Percentiles rank a stretch among this genome's conserved stretches.
These are phyloP conservation scores for Boletus edulis DNA, from an alignment of 768 basidiomycete species.

Conservation along the genomic window DNA sequence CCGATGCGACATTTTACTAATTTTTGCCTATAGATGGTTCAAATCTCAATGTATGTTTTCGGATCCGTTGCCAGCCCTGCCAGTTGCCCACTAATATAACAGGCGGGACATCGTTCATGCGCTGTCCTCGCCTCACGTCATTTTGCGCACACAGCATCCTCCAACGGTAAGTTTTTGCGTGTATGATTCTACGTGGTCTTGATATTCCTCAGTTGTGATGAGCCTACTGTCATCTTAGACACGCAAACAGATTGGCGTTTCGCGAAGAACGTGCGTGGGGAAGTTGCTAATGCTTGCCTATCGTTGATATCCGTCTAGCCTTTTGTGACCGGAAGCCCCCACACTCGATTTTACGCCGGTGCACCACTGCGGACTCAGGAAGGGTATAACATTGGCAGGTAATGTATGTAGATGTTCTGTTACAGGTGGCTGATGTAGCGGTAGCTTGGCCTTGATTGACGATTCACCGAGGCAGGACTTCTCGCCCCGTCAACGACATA, in stretches of 20 bases:
- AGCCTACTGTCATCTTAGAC: slow-evolving; percentile 85
- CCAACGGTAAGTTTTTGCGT: slow-evolving; percentile 50
- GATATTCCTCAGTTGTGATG: slow-evolving; percentile 58
- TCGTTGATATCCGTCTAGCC: slow-evolving; percentile 46
- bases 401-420: slow-evolving; percentile 24
- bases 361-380: slow-evolving; percentile 87
- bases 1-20: slow-evolving; percentile 8
- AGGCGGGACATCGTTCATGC: slow-evolving; percentile 47
- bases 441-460: slow-evolving; percentile 79
- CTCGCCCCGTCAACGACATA: slow-evolving; percentile 84
- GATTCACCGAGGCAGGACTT: slow-evolving; percentile 82
- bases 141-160: slow-evolving; percentile 84
- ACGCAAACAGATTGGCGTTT: slow-evolving; percentile 86
- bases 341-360: slow-evolving; percentile 88
- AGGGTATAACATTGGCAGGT: slow-evolving; percentile 88
- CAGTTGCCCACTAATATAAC: slow-evolving; percentile 2
- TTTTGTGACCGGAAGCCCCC: slow-evolving; percentile 59
- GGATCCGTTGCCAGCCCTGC: neutral
- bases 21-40: slow-evolving; percentile 59
- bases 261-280: slow-evolving; percentile 63
- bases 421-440: slow-evolving; percentile 1
- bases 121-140: slow-evolving; percentile 57
- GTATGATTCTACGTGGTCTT: slow-evolving; percentile 1
- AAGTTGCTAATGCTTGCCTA: neutral
- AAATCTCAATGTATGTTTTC: slow-evolving; percentile 76